Conservation (phyloP, 371 early-diverging fungal species). For the Syncephalis plumigaleata region DNA sequence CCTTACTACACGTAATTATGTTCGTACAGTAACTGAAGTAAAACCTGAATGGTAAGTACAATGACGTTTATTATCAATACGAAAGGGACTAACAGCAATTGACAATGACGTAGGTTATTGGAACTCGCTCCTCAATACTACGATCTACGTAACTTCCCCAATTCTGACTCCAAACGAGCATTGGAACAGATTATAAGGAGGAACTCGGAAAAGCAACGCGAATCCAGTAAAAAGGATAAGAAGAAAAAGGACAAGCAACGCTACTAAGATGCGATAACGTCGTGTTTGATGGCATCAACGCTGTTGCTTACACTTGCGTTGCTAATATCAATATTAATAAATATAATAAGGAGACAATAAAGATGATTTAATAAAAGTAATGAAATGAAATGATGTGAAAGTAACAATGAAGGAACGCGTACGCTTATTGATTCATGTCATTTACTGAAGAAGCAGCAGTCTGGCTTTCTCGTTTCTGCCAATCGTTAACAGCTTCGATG, state of each 20-base stretch:
- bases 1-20: constrained; percentile 87
- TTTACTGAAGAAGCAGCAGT: too few relatives aligned
- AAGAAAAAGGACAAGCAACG: too few relatives aligned
- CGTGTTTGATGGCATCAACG: too few relatives aligned
- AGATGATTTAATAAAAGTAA: too few relatives aligned
- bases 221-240: neutral
- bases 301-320: too few relatives aligned
- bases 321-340: too few relatives aligned
- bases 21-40: constrained; percentile 83
- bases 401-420: too few relatives aligned
- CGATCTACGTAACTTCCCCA: constrained; percentile 73
- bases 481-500: too few relatives aligned
- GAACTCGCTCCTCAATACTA: constrained; percentile 74
- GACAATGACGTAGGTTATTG: constrained; percentile 24
- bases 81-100: neutral
- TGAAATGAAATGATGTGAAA: too few relatives aligned
- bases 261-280: neutral
- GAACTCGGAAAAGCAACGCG: neutral
- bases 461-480: too few relatives aligned
- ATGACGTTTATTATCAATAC: neutral
- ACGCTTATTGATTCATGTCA: too few relatives aligned
- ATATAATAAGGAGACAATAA: too few relatives aligned
- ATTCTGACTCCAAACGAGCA: constrained; percentile 76
- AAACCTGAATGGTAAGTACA: constrained; percentile 58
- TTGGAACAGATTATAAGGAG: constrained; percentile 29